Base-by-base conservation (phyloP, 768 basidiomycete species). In the Auriscalpium orientale region DNA sequence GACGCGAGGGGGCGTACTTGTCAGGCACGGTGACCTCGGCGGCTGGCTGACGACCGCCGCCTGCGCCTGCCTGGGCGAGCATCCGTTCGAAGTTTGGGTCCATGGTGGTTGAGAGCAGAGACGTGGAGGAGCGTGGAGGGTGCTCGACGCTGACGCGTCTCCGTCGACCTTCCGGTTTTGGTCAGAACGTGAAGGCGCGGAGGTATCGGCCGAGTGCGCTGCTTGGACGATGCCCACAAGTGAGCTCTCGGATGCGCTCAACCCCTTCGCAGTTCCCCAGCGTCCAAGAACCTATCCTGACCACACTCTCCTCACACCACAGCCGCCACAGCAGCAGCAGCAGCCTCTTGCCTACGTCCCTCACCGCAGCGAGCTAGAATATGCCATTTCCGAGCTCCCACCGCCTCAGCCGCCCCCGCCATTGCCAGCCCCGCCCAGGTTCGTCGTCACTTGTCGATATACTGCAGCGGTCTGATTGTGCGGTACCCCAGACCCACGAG, bases 201-300 rank as follows among this genome's bases (percentile, higher is more conserved):
- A 51, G 15, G 50, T 45, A 16, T 38, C 35, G 2, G 46, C 46
- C 12, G 33, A 12, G 8, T 22, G 38, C 55, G 38, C 53, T 35
- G 45, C 47, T 45, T 36, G 36, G 49, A 57, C 52, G 43, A 85
- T 84, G 84, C 73, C 79, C 62, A 77, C 81, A 57, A 89, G 86
- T 73, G 86, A 89, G 69, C 81, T 90, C 55, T 84, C 84, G 9
- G 82, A 90, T 66, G 88, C 88, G 6, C 82, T 90, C 63, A 90
- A 89, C 67, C 87, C 87, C 11, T 74, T 82, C 65, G 74, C 79
- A 56, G 75, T 74, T 37, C 79, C 79, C 52, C 63, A 46, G 33
- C 21, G 46, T 16, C 33, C 70, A 49, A 56, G 46, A 44, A 35
- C 53, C 70, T 55, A 62, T 49, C 21, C 53, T 8, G 15, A 54